Evolutionary conservation across 2,329 filamentous ascomycete species (phyloP).

Genomic region (Pseudogymnoascus destructans): DNA sequence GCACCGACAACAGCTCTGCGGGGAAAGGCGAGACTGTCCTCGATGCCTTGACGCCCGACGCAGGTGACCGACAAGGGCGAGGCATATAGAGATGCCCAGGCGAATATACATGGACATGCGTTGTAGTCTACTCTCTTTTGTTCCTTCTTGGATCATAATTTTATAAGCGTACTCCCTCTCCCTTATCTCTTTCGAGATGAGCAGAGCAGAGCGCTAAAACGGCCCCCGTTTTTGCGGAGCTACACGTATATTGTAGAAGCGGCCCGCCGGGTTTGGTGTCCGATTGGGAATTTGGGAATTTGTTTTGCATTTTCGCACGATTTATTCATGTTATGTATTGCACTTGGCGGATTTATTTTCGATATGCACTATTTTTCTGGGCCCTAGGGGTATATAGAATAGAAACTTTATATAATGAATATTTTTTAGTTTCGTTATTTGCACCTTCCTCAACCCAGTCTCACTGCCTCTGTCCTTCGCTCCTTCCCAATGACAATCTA

Average conservation of each 20-base stretch:
- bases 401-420: not conserved
- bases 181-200: not conserved
- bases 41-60: not conserved
- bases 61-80: not conserved
- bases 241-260: conserved; percentile 4
- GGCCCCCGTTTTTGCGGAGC: conserved; percentile 5
- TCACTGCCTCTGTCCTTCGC: not conserved
- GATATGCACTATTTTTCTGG: not conserved
- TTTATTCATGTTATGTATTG: not conserved
- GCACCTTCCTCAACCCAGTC: not conserved
- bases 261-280: conserved; percentile 7
- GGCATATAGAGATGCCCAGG: not conserved
- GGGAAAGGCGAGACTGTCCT: not conserved
- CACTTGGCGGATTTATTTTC: not conserved
- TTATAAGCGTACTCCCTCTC: not conserved
- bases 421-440: not conserved
- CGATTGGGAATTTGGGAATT: not conserved
- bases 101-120: not conserved
- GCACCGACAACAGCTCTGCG: not conserved
- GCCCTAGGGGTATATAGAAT: not conserved
- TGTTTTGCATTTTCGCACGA: not conserved
- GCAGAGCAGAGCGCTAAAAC: not conserved
- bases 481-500: not conserved
- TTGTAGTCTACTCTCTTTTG: not conserved
- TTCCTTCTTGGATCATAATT: not conserved